These are phyloP conservation scores for Monosporozyma aerobia DNA, from an alignment of 805 yeast species.

Conservation along the genomic window DNA sequence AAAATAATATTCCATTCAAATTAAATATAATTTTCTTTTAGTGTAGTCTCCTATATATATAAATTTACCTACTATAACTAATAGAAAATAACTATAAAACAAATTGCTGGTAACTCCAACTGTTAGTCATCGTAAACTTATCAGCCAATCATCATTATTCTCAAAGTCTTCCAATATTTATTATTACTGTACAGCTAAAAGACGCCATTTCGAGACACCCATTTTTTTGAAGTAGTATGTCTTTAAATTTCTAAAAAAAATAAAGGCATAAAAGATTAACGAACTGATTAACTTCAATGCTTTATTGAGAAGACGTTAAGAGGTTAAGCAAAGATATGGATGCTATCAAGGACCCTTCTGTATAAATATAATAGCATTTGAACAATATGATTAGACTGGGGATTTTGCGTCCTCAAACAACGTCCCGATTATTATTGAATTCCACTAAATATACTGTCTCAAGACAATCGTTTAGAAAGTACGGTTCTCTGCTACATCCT, in stretches of 20 bases:
- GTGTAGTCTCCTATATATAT: not conserved
- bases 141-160: not conserved
- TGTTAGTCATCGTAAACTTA: not conserved
- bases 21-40: not conserved
- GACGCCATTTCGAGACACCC: not conserved
- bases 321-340: not conserved
- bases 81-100: not conserved
- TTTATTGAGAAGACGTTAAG: not conserved
- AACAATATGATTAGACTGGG: not conserved
- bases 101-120: too few relatives aligned
- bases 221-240: not conserved
- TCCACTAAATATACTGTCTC: not conserved
- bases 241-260: not conserved
- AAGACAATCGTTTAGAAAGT: not conserved
- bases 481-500: not conserved
- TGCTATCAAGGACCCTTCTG: not conserved
- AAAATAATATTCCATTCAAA: not conserved
- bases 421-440: not conserved
- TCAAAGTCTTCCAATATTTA: too few relatives aligned
- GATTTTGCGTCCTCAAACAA: not conserved
- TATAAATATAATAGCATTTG: not conserved
- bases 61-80: not conserved
- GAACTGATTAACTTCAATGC: not conserved
- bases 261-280: not conserved
- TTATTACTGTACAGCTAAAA: not conserved